Conservation (phyloP, 192 early-diverging fungal species). For the Umbelopsis ramanniana region DNA sequence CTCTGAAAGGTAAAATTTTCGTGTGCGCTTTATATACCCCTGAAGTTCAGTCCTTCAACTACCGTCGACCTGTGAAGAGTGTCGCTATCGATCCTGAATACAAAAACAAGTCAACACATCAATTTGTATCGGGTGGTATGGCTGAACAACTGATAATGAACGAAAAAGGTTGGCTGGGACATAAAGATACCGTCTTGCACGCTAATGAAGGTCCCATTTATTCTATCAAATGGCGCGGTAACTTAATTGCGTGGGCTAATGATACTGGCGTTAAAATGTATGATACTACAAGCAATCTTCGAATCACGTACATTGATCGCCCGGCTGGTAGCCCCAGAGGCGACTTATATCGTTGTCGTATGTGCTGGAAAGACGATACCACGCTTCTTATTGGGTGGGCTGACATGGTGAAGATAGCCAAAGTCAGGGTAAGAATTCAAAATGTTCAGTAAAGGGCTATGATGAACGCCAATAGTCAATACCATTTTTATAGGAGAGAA, state of each 20-base stretch:
- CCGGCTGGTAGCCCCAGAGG: conserved; percentile 74
- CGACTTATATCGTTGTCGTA: conserved; percentile 84
- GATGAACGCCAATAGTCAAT: neutral
- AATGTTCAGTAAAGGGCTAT: conserved; percentile 9
- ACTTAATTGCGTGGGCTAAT: conserved; percentile 94
- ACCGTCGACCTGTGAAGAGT: conserved; percentile 86
- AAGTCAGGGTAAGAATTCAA: conserved; percentile 60
- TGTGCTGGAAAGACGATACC: conserved; percentile 83
- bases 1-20: conserved; percentile 73
- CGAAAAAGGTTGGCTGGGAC: conserved; percentile 94
- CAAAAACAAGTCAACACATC: conserved; percentile 70
- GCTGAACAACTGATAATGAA: conserved; percentile 85
- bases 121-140: conserved; percentile 90
- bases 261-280: conserved; percentile 90
- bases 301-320: conserved; percentile 85
- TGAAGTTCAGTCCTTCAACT: conserved; percentile 74
- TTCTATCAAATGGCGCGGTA: conserved; percentile 81
- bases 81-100: conserved; percentile 92
- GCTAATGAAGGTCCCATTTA: conserved; percentile 91
- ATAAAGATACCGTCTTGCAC: conserved; percentile 77
- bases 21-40: conserved; percentile 82
- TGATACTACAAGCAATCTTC: conserved; percentile 66
- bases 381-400: conserved; percentile 95
- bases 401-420: conserved; percentile 85
- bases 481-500: conserved; percentile 31